These are phyloP conservation scores for Coemansia sp. DNA, from an alignment of 192 early-diverging fungal species.

Conservation along the genomic window DNA sequence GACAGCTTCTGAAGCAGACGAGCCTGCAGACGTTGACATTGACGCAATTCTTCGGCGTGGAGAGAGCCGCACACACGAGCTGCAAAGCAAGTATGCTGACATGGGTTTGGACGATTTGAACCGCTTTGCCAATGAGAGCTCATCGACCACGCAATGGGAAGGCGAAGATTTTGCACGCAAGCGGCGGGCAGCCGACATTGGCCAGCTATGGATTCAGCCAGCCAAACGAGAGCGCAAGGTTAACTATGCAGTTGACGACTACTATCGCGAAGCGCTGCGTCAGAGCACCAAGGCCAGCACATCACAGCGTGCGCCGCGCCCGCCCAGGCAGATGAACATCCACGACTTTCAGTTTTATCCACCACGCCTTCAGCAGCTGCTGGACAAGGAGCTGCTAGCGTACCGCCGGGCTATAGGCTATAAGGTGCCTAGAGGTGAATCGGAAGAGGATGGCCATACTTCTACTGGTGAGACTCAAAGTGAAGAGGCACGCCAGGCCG, in stretches of 20 bases:
- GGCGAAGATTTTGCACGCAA: conserved; percentile 92
- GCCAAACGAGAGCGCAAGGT: conserved; percentile 91
- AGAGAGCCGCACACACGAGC: conserved; percentile 84
- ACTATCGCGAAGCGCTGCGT: conserved; percentile 84
- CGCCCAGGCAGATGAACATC: conserved; percentile 65
- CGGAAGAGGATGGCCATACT: conserved; percentile 36
- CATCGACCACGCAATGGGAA: conserved; percentile 89
- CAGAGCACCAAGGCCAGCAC: conserved; percentile 60
- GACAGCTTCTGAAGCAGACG: conserved; percentile 41
- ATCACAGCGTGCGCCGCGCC: conserved; percentile 63
- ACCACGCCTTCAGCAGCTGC: conserved; percentile 68
- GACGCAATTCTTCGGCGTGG: conserved; percentile 86
- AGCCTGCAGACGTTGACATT: conserved; percentile 47
- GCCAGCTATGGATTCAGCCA: conserved; percentile 82
- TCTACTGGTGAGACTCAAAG: conserved; percentile 46
- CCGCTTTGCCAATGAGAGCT: conserved; percentile 72
- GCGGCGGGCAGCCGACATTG: conserved; percentile 40
- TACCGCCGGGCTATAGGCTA: conserved; percentile 72
- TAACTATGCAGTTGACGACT: conserved; percentile 89
- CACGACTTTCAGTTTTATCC: conserved; percentile 95
- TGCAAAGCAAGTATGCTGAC: conserved; percentile 85
- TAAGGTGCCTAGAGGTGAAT: conserved; percentile 57
- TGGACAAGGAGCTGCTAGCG: conserved; percentile 77
- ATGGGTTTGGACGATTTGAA: conserved; percentile 91
- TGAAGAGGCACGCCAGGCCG: conserved; percentile 63